A percentile compares a stretch with the other conserved stretches of the same genome.
phyloP scores from a whole-genome alignment of 176 grass and related monocot species.

The Oryza glaberrima region DNA sequence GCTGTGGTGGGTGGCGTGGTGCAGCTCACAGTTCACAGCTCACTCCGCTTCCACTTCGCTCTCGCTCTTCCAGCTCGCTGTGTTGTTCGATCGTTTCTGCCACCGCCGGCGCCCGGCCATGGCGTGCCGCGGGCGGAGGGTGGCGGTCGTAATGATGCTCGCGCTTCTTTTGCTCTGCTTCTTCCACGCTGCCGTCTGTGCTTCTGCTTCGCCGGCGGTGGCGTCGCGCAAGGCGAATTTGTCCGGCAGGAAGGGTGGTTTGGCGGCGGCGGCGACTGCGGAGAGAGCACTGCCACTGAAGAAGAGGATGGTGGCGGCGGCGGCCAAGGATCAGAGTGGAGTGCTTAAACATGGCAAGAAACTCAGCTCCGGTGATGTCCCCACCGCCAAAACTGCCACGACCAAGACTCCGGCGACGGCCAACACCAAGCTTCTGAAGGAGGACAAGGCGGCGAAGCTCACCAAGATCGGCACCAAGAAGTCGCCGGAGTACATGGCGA shows the following conservation, averaged over 20 bases:
- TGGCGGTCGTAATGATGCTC: neutral
- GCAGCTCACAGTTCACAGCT: neutral
- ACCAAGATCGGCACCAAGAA: conserved; percentile 38
- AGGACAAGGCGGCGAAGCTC: conserved; percentile 46
- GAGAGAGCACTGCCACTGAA: neutral
- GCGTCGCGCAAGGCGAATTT: neutral
- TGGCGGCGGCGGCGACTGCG: neutral
- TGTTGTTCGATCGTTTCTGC: neutral
- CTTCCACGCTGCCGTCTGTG: neutral
- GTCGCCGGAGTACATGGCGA: conserved; percentile 41
- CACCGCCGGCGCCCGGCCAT: neutral
- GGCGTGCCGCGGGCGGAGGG: neutral
- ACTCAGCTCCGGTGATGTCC: neutral
- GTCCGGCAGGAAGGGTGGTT: neutral
- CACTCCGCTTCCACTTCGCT: neutral
- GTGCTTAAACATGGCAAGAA: conserved; percentile 4
- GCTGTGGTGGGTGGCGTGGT: neutral
- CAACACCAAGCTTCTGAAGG: conserved; percentile 62
- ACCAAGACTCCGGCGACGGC: neutral
- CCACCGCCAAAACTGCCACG: neutral
- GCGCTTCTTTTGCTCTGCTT: neutral
- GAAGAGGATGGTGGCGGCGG: neutral
- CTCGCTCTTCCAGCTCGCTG: neutral
- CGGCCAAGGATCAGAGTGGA: too few species aligned
- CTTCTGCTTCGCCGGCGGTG: neutral